Base-by-base conservation (phyloP, 371 early-diverging fungal species). In the Syncephalis plumigaleata region DNA sequence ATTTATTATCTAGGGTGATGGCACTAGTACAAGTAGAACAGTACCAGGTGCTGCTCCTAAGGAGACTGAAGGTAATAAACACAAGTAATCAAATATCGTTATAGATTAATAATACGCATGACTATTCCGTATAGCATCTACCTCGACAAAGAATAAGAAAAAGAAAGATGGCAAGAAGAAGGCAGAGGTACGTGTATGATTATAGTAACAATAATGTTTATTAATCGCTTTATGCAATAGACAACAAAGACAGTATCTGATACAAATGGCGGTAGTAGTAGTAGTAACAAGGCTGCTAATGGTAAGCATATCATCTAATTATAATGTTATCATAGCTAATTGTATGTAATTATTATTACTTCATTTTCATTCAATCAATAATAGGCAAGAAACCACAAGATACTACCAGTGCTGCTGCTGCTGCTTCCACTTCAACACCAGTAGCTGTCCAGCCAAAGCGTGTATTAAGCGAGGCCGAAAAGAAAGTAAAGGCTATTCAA, bases 401-500 rank as follows among this genome's bases (percentile, higher is more conserved):
- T 17, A 4, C n/a, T 44, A 8, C 44, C 5, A 21, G 3, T 22
- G n/a, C 20, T 17, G 16, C n/a, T 44, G n/a, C 44, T 15, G 25
- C n/a, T 22, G n/a, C 20, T 17, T 11, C 9, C 38, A 20, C 36
- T 15, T n/a, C 18, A 40, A 17, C 1, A 11, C 36, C 21, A 15
- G 2, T 11, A 31, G 7, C 31, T 7, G 31, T 11, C 31, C 7
- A 4, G 31, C 31, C 31, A 7, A 31, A 31, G 11, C 31, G 31
- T 4, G 7, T 65, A 48, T 57, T 52, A 58, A 62, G 55, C 1
- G 77, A 75, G 44, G 73, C 66, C 20, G 84, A 83, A 53, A 95
- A 92, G 74, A 82, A 80, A 63, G 70, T 89, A 53, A 77, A 88
- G 52, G 73, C 64, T 44, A 60, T 92, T 22, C 79, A 81, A 50